phyloP scores from a whole-genome alignment of 495 filamentous ascomycete species.

The Chaetomium tenue region DNA sequence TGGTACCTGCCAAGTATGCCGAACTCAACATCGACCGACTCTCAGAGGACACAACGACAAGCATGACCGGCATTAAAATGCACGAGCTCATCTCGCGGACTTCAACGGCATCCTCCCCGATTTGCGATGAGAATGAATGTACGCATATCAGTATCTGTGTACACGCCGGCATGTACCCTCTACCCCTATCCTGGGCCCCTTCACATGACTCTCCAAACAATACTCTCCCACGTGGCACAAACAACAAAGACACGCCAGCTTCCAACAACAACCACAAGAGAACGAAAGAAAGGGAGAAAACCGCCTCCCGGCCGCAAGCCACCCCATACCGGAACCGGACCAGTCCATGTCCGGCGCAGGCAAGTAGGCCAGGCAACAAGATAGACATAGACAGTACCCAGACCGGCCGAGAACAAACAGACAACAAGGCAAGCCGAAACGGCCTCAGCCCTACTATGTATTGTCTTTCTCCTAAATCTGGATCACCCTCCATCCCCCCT shows the following conservation, averaged over 20 bases:
- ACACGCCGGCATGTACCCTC: neutral
- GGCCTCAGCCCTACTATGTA: too few species aligned
- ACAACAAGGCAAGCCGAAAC: neutral
- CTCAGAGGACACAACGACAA: neutral
- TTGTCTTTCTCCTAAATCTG: too few species aligned
- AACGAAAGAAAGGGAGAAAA: neutral
- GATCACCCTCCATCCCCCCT: too few species aligned
- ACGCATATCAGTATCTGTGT: neutral
- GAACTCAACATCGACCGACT: conserved; percentile 2
- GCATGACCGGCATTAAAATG: neutral
- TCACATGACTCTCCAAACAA: conserved; percentile 4
- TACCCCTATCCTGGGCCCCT: neutral
- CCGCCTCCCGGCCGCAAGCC: neutral
- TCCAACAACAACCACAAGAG: neutral
- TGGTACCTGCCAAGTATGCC: conserved; percentile 6
- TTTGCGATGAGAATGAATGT: too few species aligned
- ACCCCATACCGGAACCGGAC: neutral
- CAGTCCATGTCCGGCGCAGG: neutral
- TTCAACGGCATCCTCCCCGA: neutral
- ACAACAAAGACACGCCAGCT: neutral
- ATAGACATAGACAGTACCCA: neutral
- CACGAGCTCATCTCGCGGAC: neutral
- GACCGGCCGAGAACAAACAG: neutral
- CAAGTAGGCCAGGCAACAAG: neutral
- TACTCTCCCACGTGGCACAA: conserved; percentile 4